Evolutionary conservation across 768 basidiomycete species (phyloP).

Genomic region (Auriscalpium microsporum): DNA sequence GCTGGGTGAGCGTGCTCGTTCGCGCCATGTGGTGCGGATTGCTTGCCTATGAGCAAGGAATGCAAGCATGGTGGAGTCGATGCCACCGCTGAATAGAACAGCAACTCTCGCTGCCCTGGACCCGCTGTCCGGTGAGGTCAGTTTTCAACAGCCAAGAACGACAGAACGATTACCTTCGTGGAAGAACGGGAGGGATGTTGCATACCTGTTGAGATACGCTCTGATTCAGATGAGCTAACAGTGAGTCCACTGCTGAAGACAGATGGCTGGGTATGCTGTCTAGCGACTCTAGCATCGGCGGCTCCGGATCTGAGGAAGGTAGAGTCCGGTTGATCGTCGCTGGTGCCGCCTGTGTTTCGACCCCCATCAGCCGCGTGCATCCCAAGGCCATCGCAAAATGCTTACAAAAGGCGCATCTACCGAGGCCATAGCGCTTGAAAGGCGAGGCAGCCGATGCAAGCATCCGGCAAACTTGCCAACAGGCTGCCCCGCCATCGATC

Average conservation of each 20-base stretch:
- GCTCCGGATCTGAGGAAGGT: slow-evolving; percentile 28
- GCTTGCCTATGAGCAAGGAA: slow-evolving; percentile 68
- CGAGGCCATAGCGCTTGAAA: neutral
- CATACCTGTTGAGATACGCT: slow-evolving; percentile 64
- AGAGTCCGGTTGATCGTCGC: slow-evolving; percentile 36
- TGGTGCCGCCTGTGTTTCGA: too few relatives aligned
- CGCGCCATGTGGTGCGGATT: neutral
- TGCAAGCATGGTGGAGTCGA: slow-evolving; percentile 83
- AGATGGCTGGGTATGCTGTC: slow-evolving; percentile 38
- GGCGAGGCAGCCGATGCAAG: slow-evolving; percentile 2
- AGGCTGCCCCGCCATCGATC: too few relatives aligned
- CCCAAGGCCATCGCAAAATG: neutral
- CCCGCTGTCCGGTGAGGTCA: neutral
- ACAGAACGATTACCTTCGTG: too few relatives aligned
- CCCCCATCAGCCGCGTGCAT: slow-evolving; percentile 33
- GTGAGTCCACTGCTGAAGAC: slow-evolving; percentile 34
- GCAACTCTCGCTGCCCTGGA: slow-evolving; percentile 44
- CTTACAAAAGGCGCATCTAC: neutral
- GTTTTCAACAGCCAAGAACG: too few relatives aligned
- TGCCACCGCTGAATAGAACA: slow-evolving; percentile 91
- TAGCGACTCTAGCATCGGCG: slow-evolving; percentile 28
- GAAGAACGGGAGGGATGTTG: slow-evolving; percentile 44
- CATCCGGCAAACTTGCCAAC: slow-evolving; percentile 12
- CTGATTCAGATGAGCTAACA: slow-evolving; percentile 47
- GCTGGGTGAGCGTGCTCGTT: neutral